Evolutionary conservation across 345 rosid species (phyloP).

Genomic region (Corchorus olitorius): DNA sequence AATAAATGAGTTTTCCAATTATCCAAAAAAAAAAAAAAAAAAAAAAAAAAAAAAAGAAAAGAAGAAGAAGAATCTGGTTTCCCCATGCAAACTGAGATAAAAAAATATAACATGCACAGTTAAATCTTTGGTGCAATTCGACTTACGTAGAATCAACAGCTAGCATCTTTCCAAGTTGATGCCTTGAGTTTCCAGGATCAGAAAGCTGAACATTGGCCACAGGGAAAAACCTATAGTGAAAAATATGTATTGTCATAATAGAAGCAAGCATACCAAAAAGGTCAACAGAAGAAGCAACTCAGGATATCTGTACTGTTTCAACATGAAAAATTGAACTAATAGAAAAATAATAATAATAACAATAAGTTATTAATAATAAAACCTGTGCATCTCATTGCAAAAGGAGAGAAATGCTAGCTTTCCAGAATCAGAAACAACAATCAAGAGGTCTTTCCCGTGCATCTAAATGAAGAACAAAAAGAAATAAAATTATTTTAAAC

Average conservation of each 20-base stretch:
- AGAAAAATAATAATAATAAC: background rate
- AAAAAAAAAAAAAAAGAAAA: too few species aligned
- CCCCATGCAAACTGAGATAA: background rate
- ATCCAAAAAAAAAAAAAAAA: too few species aligned
- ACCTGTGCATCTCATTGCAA: slow-evolving; percentile 99
- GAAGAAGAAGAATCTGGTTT: background rate
- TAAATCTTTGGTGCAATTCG: background rate
- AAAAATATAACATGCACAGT: background rate
- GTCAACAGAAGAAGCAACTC: slow-evolving; percentile 9
- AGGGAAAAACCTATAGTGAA: slow-evolving; percentile 76
- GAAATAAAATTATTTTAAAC: background rate
- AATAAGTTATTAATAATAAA: slow-evolving; percentile 3
- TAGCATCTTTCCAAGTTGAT: slow-evolving; percentile 86
- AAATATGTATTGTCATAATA: slow-evolving; percentile 20
- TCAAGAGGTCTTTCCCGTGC: slow-evolving; percentile 78
- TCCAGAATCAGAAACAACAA: slow-evolving; percentile 96
- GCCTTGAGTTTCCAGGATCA: slow-evolving; percentile 75
- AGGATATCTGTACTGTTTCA: slow-evolving; percentile 15
- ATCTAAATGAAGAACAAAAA: slow-evolving; percentile 44
- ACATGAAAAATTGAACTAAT: slow-evolving; percentile 18
- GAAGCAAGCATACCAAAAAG: slow-evolving; percentile 18
- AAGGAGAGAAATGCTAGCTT: slow-evolving; percentile 91
- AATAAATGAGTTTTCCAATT: background rate
- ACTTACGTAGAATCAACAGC: slow-evolving; percentile 83
- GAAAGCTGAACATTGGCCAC: slow-evolving; percentile 82